These are phyloP conservation scores for Xylariaceae sp. DNA, from an alignment of 2,329 filamentous ascomycete species.

Conservation along the genomic window DNA sequence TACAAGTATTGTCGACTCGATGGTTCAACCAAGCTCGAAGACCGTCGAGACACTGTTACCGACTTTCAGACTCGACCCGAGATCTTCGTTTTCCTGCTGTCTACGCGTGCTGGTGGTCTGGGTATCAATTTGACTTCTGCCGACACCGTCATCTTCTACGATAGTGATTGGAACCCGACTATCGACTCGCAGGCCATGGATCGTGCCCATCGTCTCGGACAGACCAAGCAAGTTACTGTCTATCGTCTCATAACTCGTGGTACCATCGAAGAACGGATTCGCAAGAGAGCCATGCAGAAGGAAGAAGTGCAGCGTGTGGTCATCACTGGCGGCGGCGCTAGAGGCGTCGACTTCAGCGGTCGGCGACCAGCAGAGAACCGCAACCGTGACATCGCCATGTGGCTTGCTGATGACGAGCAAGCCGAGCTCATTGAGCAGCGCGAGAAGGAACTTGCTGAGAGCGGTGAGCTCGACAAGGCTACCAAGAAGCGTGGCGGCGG, in stretches of 20 bases:
- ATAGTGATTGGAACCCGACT: constrained; percentile 98
- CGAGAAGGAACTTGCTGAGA: constrained; percentile 80
- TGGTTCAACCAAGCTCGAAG: constrained; percentile 94
- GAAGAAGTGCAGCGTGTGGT: constrained; percentile 98
- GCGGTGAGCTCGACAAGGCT: constrained; percentile 63
- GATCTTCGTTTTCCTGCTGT: constrained; percentile 95
- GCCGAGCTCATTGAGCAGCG: constrained; percentile 90
- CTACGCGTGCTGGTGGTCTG: constrained; percentile 92
- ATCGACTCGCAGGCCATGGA: constrained; percentile 99
- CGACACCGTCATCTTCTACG: constrained; percentile 99
- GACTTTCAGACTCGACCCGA: constrained; percentile 94
- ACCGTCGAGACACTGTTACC: constrained; percentile 90
- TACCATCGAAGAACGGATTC: constrained; percentile 96
- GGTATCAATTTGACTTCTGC: constrained; percentile 97
- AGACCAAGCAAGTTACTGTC: constrained; percentile 93
- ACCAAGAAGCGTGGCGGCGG: constrained; percentile 57
- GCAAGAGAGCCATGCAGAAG: constrained; percentile 94
- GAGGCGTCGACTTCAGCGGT: constrained; percentile 94
- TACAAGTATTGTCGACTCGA: constrained; percentile 98
- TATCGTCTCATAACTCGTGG: constrained; percentile 96
- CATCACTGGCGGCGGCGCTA: constrained; percentile 83
- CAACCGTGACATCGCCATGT: constrained; percentile 97
- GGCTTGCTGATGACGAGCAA: constrained; percentile 96
- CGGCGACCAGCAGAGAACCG: constrained; percentile 82
- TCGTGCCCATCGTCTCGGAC: constrained; percentile 92